Conservation (phyloP, 441 rosid genomes). For the Mallotus japonicus region DNA sequence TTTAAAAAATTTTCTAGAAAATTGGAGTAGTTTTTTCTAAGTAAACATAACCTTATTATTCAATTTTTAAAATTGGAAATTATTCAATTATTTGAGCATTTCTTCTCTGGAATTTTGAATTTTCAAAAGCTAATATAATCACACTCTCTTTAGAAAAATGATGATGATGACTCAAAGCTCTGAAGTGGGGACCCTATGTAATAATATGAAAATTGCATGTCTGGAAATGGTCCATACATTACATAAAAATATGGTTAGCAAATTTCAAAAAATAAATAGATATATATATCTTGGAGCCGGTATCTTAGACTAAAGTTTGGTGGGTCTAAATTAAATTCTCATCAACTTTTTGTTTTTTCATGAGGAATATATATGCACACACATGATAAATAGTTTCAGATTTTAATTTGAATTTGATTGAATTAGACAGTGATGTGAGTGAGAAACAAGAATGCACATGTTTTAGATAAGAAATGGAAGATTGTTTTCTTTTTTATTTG, state of each 20-base stretch:
- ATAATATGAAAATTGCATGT: neutral
- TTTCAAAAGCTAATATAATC: neutral
- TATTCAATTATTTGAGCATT: too few species aligned
- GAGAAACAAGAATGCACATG: neutral
- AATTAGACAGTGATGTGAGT: neutral
- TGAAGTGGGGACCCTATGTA: neutral
- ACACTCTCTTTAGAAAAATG: neutral
- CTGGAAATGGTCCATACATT: slow-evolving; percentile 1
- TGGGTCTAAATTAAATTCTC: neutral
- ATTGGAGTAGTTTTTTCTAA: too few species aligned
- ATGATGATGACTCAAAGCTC: neutral
- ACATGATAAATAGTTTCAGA: neutral
- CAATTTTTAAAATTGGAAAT: too few species aligned
- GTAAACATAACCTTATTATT: too few species aligned
- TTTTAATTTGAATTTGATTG: neutral
- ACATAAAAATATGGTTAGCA: neutral
- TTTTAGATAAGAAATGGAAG: neutral
- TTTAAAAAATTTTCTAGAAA: too few species aligned
- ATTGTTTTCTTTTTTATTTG: neutral
- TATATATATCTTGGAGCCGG: slow-evolving; percentile 20
- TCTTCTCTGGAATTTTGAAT: neutral
- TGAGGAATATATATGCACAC: neutral
- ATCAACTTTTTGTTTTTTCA: neutral
- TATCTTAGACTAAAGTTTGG: slow-evolving; percentile 22
- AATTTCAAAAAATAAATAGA: too few species aligned